These are phyloP conservation scores for Trichoderma orchidacearum DNA, from an alignment of 495 filamentous ascomycete species.

Conservation along the genomic window DNA sequence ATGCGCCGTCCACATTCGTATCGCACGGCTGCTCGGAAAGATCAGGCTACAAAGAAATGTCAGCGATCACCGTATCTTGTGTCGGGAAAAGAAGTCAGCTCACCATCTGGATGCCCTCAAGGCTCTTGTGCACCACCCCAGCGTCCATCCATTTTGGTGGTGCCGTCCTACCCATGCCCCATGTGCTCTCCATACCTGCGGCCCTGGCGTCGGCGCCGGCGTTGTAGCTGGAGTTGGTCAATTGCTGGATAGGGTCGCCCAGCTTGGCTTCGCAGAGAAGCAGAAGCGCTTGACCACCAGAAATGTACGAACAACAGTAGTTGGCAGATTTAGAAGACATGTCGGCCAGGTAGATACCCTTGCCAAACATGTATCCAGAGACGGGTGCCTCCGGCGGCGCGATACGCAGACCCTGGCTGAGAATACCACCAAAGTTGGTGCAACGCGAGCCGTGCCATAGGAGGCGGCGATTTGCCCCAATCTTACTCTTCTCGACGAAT, in stretches of 20 bases:
- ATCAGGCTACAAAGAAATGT: conserved; percentile 28
- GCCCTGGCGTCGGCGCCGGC: conserved; percentile 50
- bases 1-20: conserved; percentile 17
- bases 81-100: conserved; percentile 8
- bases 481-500: conserved; percentile 24
- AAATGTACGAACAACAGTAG: conserved; percentile 46
- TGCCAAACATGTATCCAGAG: conserved; percentile 68
- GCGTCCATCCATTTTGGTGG: conserved; percentile 70
- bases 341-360: conserved; percentile 85
- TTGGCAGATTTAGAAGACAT: conserved; percentile 60
- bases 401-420: conserved; percentile 74
- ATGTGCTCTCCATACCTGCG: conserved; percentile 48
- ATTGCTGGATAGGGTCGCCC: conserved; percentile 52
- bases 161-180: conserved; percentile 44
- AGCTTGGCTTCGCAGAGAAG: conserved; percentile 73
- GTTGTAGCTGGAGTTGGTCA: conserved; percentile 34
- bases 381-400: conserved; percentile 74
- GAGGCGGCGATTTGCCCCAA: conserved; percentile 44
- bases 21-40: conserved; percentile 18
- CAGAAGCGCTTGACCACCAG: conserved; percentile 37
- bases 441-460: conserved; percentile 75
- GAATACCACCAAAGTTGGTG: conserved; percentile 73
- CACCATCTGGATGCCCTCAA: conserved; percentile 54
- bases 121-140: conserved; percentile 38
- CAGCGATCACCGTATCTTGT: not conserved